phyloP scores from a whole-genome alignment of 2,329 filamentous ascomycete genomes.

The Ceratocystiopsis sp. region DNA sequence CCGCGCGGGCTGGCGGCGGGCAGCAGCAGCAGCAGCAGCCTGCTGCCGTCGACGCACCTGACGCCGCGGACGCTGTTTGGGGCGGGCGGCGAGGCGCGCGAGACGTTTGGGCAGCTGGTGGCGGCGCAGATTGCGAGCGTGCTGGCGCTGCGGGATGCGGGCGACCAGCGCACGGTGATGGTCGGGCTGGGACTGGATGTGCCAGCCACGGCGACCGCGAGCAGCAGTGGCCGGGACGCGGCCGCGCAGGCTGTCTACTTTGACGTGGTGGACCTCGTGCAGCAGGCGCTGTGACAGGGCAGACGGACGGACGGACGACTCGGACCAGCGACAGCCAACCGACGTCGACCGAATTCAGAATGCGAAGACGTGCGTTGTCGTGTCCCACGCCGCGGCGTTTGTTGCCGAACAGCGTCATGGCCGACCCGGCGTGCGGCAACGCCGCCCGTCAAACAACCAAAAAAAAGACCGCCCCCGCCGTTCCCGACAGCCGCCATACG shows the following conservation, averaged over 20 bases:
- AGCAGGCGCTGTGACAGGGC: slow-evolving; percentile 27
- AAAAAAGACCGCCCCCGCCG: too few species aligned
- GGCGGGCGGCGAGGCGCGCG: slow-evolving; percentile 59
- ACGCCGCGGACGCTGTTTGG: slow-evolving; percentile 79
- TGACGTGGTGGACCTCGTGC: slow-evolving; percentile 45
- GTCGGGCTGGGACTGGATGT: slow-evolving; percentile 39
- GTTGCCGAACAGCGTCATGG: too few species aligned
- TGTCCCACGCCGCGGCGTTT: too few species aligned
- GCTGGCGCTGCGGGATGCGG: slow-evolving; percentile 52
- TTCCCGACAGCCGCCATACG: too few species aligned
- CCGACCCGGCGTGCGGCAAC: too few species aligned
- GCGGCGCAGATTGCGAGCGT: slow-evolving; percentile 78
- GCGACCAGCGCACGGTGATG: slow-evolving; percentile 43
- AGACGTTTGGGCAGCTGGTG: slow-evolving; percentile 73
- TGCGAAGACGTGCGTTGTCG: too few species aligned
- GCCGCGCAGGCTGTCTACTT: slow-evolving; percentile 34
- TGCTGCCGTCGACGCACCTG: slow-evolving; percentile 63
- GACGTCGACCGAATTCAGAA: too few species aligned
- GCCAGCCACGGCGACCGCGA: slow-evolving; percentile 16
- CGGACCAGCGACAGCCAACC: too few species aligned
- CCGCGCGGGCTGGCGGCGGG: slow-evolving; percentile 23
- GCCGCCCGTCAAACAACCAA: too few species aligned
- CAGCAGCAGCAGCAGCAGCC: slow-evolving; percentile 5
- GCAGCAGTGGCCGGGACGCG: not conserved
- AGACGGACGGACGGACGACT: too few species aligned